phyloP scores from a whole-genome alignment of 1,139 yeast species.

The Pichia sp. region DNA sequence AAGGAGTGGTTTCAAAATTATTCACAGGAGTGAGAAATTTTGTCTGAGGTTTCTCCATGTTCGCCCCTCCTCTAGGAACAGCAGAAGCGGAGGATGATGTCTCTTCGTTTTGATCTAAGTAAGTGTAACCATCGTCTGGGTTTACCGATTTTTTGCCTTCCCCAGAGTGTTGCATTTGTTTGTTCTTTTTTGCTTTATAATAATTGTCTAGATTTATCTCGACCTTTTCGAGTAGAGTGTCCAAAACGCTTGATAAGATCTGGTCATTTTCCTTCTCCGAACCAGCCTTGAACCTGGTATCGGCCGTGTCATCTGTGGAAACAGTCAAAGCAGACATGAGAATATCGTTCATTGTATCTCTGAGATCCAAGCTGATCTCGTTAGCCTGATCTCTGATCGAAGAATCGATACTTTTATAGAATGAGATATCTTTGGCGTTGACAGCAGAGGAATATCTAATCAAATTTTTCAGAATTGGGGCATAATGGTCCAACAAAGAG shows the following conservation, averaged over 20 bases:
- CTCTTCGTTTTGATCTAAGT: constrained; percentile 44
- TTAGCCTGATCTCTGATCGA: constrained; percentile 38
- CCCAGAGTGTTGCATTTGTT: not conserved
- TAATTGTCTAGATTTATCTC: constrained; percentile 61
- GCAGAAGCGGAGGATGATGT: constrained; percentile 13
- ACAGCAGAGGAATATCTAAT: constrained; percentile 70
- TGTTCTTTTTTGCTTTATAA: constrained; percentile 22
- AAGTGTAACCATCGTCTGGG: constrained; percentile 36
- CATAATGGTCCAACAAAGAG: constrained; percentile 23
- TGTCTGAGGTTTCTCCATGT: constrained; percentile 69
- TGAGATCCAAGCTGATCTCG: constrained; percentile 11
- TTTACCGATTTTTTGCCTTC: not conserved
- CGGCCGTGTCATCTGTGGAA: constrained; percentile 21
- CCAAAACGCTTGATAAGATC: constrained; percentile 58
- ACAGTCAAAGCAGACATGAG: constrained; percentile 40
- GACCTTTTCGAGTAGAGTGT: constrained; percentile 67
- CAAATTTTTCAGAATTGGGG: constrained; percentile 46
- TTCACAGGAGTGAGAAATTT: constrained; percentile 57
- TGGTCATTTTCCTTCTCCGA: constrained; percentile 56
- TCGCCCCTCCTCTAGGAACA: constrained; percentile 33
- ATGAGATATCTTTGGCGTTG: constrained; percentile 76
- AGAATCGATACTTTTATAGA: constrained; percentile 65
- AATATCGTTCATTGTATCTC: constrained; percentile 47
- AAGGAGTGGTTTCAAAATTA: constrained; percentile 64
- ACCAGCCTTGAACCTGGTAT: constrained; percentile 35